Percentiles rank a stretch among this genome's conserved stretches.
Conservation (phyloP, 805 yeast species). For the Lipomyces orientalis region DNA sequence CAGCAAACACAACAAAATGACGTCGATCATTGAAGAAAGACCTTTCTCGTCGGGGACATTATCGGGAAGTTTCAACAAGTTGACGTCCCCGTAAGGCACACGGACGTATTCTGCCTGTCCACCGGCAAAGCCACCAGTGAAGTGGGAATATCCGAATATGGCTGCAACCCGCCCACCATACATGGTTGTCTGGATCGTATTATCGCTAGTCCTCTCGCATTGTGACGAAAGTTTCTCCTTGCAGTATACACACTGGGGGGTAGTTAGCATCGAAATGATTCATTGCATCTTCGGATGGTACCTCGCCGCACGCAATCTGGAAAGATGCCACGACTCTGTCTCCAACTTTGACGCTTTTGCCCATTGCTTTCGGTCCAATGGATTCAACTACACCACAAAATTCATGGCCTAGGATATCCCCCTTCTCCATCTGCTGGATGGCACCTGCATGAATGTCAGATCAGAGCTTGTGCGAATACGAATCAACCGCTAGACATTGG, state of each 20-base stretch:
- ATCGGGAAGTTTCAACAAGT: constrained; percentile 53
- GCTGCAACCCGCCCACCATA: constrained; percentile 18
- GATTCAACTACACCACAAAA: constrained; percentile 28
- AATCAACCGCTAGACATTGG: constrained; percentile 39
- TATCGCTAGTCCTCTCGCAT: background rate
- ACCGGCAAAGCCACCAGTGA: constrained; percentile 54
- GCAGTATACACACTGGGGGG: background rate
- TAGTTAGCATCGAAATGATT: too few species aligned
- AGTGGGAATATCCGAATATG: constrained; percentile 19
- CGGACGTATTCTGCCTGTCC: constrained; percentile 65
- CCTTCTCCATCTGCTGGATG: background rate
- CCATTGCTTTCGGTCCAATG: constrained; percentile 45
- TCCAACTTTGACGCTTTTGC: constrained; percentile 48
- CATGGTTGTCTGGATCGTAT: background rate
- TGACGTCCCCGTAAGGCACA: constrained; percentile 59
- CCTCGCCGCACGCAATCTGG: constrained; percentile 60
- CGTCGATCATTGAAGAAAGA: too few species aligned
- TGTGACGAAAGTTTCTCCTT: background rate
- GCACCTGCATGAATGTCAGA: too few species aligned
- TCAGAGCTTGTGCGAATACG: constrained; percentile 36
- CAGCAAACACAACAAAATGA: too few species aligned
- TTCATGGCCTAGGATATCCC: background rate
- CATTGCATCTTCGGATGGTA: too few species aligned
- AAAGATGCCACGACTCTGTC: constrained; percentile 56
- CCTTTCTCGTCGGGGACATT: constrained; percentile 20